phyloP scores from a whole-genome alignment of 768 basidiomycete species.

The Flagelloscypha sp. region DNA sequence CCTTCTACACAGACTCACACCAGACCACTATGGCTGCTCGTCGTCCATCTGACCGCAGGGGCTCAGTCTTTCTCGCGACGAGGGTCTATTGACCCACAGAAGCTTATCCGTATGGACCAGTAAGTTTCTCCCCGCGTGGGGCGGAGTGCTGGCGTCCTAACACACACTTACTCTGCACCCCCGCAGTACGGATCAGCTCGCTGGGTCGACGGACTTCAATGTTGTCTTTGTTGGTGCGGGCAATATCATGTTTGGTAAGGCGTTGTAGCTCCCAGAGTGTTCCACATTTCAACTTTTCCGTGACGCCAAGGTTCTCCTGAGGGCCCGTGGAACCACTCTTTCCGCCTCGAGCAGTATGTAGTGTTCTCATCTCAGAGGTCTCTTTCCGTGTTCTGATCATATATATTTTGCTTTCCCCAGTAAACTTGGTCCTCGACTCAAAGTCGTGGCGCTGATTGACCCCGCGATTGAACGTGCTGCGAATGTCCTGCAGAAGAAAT shows the following conservation, averaged over 20 bases:
- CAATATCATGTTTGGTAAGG: conserved; percentile 93
- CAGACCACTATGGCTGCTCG: conserved; percentile 22
- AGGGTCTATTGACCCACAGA: conserved; percentile 69
- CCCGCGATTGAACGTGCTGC: conserved; percentile 77
- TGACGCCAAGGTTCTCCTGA: conserved; percentile 61
- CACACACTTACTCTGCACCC: conserved; percentile 5
- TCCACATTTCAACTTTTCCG: conserved; percentile 6
- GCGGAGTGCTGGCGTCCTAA: no score
- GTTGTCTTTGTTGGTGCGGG: conserved; percentile 93
- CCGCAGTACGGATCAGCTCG: conserved; percentile 39
- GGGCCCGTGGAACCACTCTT: conserved; percentile 90
- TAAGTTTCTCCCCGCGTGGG: conserved; percentile 27
- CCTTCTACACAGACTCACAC: conserved; percentile 1
- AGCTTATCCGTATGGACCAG: conserved; percentile 77
- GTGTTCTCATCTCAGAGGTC: conserved; percentile 2
- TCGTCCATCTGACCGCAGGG: conserved; percentile 36
- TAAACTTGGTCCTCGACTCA: conserved; percentile 93
- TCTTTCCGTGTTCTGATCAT: conserved; percentile 8
- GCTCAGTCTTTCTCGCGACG: conserved; percentile 52
- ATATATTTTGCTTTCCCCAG: conserved; percentile 26
- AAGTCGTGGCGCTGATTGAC: conserved; percentile 92
- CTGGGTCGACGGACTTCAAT: conserved; percentile 74
- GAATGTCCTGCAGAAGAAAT: conserved; percentile 79
- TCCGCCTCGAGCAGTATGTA: conserved; percentile 80
- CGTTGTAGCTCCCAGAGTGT: conserved; percentile 1